Conservation (phyloP, 345 rosid species). For the Clarkia xantiana region DNA sequence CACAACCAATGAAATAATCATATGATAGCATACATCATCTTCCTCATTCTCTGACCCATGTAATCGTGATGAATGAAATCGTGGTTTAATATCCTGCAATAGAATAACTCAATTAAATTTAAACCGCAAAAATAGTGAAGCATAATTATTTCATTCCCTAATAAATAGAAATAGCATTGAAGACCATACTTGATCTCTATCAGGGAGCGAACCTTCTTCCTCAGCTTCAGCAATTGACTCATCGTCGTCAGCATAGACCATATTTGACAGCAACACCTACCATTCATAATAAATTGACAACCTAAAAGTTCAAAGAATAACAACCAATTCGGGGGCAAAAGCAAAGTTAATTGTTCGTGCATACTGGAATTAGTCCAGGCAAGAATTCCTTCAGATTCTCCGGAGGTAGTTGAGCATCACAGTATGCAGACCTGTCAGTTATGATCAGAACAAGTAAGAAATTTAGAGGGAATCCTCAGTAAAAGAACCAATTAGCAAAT, state of each 20-base stretch:
- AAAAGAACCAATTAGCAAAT: no score
- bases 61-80: slow-evolving; percentile 75
- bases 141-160: not conserved
- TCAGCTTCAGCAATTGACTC: slow-evolving; percentile 83
- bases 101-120: slow-evolving; percentile 1
- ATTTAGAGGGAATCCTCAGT: not conserved
- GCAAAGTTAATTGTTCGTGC: not conserved
- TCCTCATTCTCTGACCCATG: slow-evolving; percentile 76
- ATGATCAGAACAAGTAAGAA: not conserved
- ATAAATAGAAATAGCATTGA: slow-evolving; percentile 1
- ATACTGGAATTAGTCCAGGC: slow-evolving; percentile 75
- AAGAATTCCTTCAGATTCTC: slow-evolving; percentile 73
- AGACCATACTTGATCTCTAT: slow-evolving; percentile 75
- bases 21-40: slow-evolving; percentile 44
- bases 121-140: not conserved
- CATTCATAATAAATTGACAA: not conserved
- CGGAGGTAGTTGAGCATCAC: slow-evolving; percentile 63
- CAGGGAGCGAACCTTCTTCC: slow-evolving; percentile 97
- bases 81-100: slow-evolving; percentile 87
- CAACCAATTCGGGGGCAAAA: slow-evolving; percentile 6
- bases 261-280: slow-evolving; percentile 75
- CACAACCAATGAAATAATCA: not conserved
- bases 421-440: slow-evolving; percentile 69
- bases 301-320: slow-evolving; percentile 3
- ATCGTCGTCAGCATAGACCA: slow-evolving; percentile 94